Base-by-base conservation (phyloP, 129 eudicot genomes). In the Chrysanthemum seticuspe region DNA sequence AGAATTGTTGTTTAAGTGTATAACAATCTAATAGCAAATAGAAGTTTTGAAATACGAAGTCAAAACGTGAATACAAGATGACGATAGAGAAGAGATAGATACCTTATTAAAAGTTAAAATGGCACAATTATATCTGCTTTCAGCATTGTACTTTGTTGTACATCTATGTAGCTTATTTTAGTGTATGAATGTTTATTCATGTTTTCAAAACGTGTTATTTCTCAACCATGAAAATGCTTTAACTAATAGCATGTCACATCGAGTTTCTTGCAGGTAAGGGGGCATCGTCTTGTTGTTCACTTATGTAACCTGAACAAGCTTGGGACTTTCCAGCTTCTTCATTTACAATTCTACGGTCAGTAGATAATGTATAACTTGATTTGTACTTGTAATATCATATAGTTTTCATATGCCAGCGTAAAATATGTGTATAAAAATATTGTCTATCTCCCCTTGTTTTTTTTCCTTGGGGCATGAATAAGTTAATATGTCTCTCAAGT, bases 341-440 rank as follows among this genome's bases (percentile, higher is more conserved):
- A 65, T 65, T 59, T 72, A 70, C 48, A 53, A 53, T 52, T 67
- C 8, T 13, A 70, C 31, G 65, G 47, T 67, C 47, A 74, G 77
- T 55, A 58, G 56, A 63, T 52, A 51, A 45, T 77, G 71, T 78
- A 44, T 68, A 67, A 77, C 66, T 14, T 64, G 65, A 49, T 60
- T 69, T 56, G 44, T 73, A 44, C 66, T 66, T 53, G 3, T 40
- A 34, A 65, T 65, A 36, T 23, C 65, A 12, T 36, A 74, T 64
- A 74, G 65, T 65, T 74, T 74, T 74, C 44, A 9, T 65, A 64
- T 73, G 65, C 65, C 58, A 73, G 51, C n/a, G 49, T 73, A 29
- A 73, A 48, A 25, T 73, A 19, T 44, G 60, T 74, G 52, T 74
- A 54, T 74, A 65, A 65, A 36, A 64, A 49, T 56, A 19, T 74